Evolutionary conservation across 2,329 filamentous ascomycete species (phyloP), one percentile per base, ranked within the genome.

Genomic region (Aspergillus viridinutans): DNA sequence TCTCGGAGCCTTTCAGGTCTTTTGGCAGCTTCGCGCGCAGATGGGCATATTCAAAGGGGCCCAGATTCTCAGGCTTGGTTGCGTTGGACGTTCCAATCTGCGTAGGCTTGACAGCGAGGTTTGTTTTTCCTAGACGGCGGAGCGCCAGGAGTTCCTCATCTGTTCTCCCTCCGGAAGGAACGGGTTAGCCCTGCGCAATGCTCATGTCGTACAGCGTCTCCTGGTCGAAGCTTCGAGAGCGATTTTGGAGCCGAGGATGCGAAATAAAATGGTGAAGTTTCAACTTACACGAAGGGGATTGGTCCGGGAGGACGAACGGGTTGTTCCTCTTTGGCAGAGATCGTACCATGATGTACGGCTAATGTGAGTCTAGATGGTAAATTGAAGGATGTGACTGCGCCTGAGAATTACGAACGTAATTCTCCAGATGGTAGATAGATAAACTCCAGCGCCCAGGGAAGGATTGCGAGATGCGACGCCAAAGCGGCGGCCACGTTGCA

Each of bases 41-140:
- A 73, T 99, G 94, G 63, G 92, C 93, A 75, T 99, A 99, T 76
- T 97, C 94, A 72, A 99, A 96, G 49, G 88, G 85, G 52, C 90
- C 91, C 59, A 94, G 80, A 64, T 88, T 86, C 64, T 88, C 82
- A 49, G 85, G 81, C 72, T 90, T 90, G 56, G 86, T 85, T 61
- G 90, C 87, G 73, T 86, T 88, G 42, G 84, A 83, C 9, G 85
- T 84, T 58, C 85, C 85, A n/a, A 87, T 79, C 65, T 89, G 86
- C 35, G 87, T 86, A 68, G 91, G 86, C 78, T 92, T 94, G 53
- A 92, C 86, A 9, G 88, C 87, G 62, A 99, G 83, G 75, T 95
- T 90, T 25, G 94, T 99, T 77, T 96, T 92, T 49, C 93, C 94
- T 49, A 99, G 83, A 65, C 93, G 90, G 69, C 94, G 89, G 70